These are phyloP conservation scores for Diaporthe eres DNA, from an alignment of 2,329 filamentous ascomycete species.

Conservation along the genomic window DNA sequence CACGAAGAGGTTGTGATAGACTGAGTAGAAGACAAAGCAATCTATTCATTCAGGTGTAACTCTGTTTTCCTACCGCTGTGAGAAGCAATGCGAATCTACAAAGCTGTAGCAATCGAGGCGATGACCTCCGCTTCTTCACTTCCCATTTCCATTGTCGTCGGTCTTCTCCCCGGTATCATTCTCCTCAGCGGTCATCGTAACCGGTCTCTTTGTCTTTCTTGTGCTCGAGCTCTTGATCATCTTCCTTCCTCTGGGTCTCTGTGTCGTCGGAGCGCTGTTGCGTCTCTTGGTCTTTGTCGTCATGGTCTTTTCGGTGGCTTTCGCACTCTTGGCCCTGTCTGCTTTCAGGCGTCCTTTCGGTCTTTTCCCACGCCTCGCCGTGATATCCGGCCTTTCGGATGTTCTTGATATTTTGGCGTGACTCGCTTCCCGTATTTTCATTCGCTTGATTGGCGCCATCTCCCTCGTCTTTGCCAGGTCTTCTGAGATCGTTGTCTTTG, in stretches of 20 bases:
- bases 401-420: background rate
- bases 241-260: background rate
- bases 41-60: background rate
- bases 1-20: too few relatives aligned
- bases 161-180: background rate
- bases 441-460: background rate
- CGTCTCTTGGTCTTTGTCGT: background rate
- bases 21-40: too few relatives aligned
- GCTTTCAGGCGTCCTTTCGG: background rate
- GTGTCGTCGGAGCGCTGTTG: background rate
- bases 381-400: background rate
- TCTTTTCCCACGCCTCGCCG: background rate
- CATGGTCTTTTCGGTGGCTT: background rate
- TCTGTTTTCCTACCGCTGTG: background rate
- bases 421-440: background rate
- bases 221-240: background rate
- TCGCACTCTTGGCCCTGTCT: background rate
- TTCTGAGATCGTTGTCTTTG: background rate
- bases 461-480: background rate
- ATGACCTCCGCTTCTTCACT: background rate
- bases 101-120: background rate
- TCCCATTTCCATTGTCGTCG: background rate
- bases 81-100: background rate
- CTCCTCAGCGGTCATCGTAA: background rate
- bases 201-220: constrained; percentile 10